Percentiles rank a stretch among this genome's conserved stretches.
These are phyloP conservation scores for Colletotrichum gigasporum DNA, from an alignment of 2,329 filamentous ascomycete species.

Conservation along the genomic window DNA sequence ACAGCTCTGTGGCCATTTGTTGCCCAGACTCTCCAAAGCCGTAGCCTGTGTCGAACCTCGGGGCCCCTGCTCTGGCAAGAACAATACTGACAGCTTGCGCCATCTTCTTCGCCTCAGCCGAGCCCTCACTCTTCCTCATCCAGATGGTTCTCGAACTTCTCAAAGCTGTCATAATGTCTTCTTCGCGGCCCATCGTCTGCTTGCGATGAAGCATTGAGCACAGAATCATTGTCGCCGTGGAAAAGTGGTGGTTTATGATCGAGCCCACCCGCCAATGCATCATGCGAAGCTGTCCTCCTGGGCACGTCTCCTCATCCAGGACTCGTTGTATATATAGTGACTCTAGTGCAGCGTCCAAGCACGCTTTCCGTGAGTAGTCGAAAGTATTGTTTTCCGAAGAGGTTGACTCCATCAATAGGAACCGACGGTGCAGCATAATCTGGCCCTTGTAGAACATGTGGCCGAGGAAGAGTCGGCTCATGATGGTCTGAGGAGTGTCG, in stretches of 20 bases:
- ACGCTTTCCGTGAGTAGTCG: slow-evolving; percentile 37
- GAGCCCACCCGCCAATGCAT: slow-evolving; percentile 27
- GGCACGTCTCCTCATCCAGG: slow-evolving; percentile 36
- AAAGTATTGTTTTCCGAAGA: slow-evolving; percentile 18
- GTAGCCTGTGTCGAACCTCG: background rate
- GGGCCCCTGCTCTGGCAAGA: slow-evolving; percentile 8
- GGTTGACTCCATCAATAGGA: slow-evolving; percentile 23
- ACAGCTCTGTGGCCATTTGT: too few relatives aligned
- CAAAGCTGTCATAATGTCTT: background rate
- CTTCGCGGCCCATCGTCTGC: background rate
- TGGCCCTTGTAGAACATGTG: slow-evolving; percentile 41
- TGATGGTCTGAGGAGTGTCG: slow-evolving; percentile 38
- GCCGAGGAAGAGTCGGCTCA: slow-evolving; percentile 39
- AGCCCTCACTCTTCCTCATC: background rate
- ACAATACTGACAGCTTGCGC: slow-evolving; percentile 9
- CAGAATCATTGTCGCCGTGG: slow-evolving; percentile 37
- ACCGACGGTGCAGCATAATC: slow-evolving; percentile 42
- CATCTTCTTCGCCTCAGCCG: background rate
- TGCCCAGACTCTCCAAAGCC: too few relatives aligned
- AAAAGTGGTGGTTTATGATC: slow-evolving; percentile 35
- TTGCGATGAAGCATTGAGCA: slow-evolving; percentile 17
- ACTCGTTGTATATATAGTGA: slow-evolving; percentile 36
- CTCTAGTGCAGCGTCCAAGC: slow-evolving; percentile 36
- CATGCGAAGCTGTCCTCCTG: slow-evolving; percentile 34
- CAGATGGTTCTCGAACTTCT: background rate